Percentiles rank a stretch among this genome's conserved stretches.
phyloP scores from a whole-genome alignment of 805 yeast genomes.

The Ogataea angusta region DNA sequence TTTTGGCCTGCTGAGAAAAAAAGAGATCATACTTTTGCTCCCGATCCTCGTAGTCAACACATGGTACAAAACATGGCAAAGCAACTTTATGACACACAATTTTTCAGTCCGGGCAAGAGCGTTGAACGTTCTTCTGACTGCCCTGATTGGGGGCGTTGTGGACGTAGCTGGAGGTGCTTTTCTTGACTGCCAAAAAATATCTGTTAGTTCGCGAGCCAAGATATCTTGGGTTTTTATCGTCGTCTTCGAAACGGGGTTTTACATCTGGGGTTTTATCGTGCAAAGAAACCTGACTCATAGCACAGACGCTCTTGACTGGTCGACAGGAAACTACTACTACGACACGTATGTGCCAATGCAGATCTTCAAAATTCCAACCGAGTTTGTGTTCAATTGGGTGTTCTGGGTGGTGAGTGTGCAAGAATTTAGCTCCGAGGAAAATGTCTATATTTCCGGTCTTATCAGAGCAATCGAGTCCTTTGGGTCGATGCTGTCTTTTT shows the following conservation, averaged over 20 bases:
- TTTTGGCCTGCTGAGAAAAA: constrained; percentile 11
- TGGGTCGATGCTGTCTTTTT: constrained; percentile 21
- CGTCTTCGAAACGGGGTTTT: constrained; percentile 14
- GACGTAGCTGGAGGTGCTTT: constrained; percentile 21
- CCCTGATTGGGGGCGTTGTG: constrained; percentile 17
- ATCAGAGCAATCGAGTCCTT: constrained; percentile 25
- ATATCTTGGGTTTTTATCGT: constrained; percentile 19
- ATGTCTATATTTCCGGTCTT: constrained; percentile 21
- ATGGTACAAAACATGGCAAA: constrained; percentile 27
- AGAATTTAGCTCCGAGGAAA: constrained; percentile 19
- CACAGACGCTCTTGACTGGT: constrained; percentile 21
- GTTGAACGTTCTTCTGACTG: constrained; percentile 24
- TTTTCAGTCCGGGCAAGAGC: constrained; percentile 28
- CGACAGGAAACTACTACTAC: constrained; percentile 14
- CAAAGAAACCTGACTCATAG: constrained; percentile 8
- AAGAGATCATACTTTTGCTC: constrained; percentile 19
- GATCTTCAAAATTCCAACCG: constrained; percentile 23
- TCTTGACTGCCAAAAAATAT: constrained; percentile 16
- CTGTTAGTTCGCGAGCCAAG: constrained; percentile 14
- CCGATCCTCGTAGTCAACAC: constrained; percentile 21
- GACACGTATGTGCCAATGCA: constrained; percentile 23
- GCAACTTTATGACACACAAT: constrained; percentile 22
- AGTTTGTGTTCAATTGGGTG: constrained; percentile 25
- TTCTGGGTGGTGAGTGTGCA: constrained; percentile 27
- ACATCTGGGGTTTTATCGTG: constrained; percentile 21